Conservation (phyloP, 2,329 filamentous ascomycete genomes). For the Beauveria asiatica region DNA sequence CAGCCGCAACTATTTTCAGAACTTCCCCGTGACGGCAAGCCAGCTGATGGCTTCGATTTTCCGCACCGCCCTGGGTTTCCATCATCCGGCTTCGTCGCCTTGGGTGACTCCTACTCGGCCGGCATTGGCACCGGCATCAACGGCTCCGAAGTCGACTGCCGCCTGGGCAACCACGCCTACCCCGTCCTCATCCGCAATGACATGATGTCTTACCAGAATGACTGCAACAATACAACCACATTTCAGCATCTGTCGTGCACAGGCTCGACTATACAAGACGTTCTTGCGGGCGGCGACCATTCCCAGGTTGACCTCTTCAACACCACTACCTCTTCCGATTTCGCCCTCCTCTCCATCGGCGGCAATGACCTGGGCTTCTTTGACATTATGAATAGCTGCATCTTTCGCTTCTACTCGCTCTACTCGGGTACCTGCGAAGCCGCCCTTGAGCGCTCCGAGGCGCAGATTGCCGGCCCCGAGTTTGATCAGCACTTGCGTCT, state of each 20-base stretch:
- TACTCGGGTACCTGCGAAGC: constrained; percentile 37
- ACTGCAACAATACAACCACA: constrained; percentile 16
- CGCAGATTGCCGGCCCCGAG: constrained; percentile 24
- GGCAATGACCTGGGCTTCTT: constrained; percentile 43
- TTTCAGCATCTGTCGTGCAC: constrained; percentile 41
- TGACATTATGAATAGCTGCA: constrained; percentile 40
- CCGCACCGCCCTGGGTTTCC: constrained; percentile 12
- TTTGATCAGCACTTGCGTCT: constrained; percentile 32
- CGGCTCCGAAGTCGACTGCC: constrained; percentile 32
- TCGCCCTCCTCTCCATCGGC: constrained; percentile 38
- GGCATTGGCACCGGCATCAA: constrained; percentile 38
- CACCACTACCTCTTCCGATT: constrained; percentile 28
- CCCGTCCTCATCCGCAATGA: constrained; percentile 32
- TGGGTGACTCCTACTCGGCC: constrained; percentile 40
- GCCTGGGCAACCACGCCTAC: constrained; percentile 34
- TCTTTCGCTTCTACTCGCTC: constrained; percentile 41
- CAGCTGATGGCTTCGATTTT: constrained; percentile 7
- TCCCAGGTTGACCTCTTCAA: constrained; percentile 37
- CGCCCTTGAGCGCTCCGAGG: constrained; percentile 28
- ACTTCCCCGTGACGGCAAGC: neutral
- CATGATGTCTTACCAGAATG: constrained; percentile 19
- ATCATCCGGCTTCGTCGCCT: constrained; percentile 29
- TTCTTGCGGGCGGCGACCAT: constrained; percentile 26
- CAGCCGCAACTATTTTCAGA: neutral
- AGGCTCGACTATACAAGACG: constrained; percentile 32